Percentiles rank a stretch among this genome's conserved stretches.
phyloP scores from a whole-genome alignment of 768 basidiomycete species.

The Nevesoporus exiguus region DNA sequence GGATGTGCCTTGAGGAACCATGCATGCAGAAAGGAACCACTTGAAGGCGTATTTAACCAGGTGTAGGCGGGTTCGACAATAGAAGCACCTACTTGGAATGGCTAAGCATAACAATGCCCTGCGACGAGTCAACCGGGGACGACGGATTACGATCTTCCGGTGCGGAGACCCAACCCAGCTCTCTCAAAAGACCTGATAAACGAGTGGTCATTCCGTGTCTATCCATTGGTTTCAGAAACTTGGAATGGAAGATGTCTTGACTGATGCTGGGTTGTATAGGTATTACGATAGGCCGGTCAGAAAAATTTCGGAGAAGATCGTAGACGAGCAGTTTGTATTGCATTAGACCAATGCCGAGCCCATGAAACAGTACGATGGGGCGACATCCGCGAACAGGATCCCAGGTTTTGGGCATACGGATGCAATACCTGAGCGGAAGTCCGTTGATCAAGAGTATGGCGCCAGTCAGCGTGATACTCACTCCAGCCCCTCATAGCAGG shows the following conservation, averaged over 20 bases:
- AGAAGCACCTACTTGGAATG: conserved; percentile 75
- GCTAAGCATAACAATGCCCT: conserved; percentile 74
- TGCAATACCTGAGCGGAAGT: conserved; percentile 53
- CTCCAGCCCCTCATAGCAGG: conserved; percentile 65
- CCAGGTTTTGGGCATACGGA: conserved; percentile 71
- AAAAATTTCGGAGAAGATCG: conserved; percentile 51
- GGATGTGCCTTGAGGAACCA: conserved; percentile 86
- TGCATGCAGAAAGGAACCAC: conserved; percentile 80
- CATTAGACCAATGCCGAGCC: conserved; percentile 78
- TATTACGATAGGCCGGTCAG: conserved; percentile 72
- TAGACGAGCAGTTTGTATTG: conserved; percentile 65
- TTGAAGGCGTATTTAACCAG: conserved; percentile 24
- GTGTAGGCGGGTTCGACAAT: background rate
- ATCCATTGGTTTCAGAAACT: conserved; percentile 68
- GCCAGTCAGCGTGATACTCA: conserved; percentile 34
- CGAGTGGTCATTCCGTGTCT: conserved; percentile 54
- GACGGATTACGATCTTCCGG: conserved; percentile 14
- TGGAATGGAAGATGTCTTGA: conserved; percentile 77
- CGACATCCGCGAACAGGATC: conserved; percentile 50
- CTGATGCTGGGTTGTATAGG: conserved; percentile 83
- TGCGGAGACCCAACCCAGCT: conserved; percentile 61
- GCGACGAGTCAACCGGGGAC: conserved; percentile 13
- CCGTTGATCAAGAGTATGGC: background rate
- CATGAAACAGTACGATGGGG: conserved; percentile 84
- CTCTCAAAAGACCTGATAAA: conserved; percentile 53